Conservation (phyloP, 2,329 filamentous ascomycete species). For the Aspergillus tubingensis region DNA sequence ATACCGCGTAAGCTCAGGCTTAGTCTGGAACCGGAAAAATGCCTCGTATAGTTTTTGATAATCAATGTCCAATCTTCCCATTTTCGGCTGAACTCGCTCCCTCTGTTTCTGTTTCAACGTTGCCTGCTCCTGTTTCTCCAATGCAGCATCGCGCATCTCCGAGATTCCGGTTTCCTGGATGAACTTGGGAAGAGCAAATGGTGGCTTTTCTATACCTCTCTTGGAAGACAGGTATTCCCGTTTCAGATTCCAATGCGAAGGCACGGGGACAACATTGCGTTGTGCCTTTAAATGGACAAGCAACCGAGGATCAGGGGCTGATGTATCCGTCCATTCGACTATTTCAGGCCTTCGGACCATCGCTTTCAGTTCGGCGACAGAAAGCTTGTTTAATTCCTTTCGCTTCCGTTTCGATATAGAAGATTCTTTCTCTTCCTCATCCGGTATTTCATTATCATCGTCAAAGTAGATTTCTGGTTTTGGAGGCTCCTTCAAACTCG, state of each 20-base stretch:
- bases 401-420: slow-evolving; percentile 93
- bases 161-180: slow-evolving; percentile 97
- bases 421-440: slow-evolving; percentile 66
- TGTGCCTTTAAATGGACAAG: slow-evolving; percentile 94
- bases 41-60: slow-evolving; percentile 98
- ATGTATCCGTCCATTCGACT: slow-evolving; percentile 96
- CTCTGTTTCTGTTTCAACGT: slow-evolving; percentile 93
- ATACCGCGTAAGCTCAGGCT: slow-evolving; percentile 89
- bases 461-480: slow-evolving; percentile 84
- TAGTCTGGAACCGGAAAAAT: slow-evolving; percentile 97
- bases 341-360: slow-evolving; percentile 88
- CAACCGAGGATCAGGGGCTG: slow-evolving; percentile 82
- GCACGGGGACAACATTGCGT: slow-evolving; percentile 93
- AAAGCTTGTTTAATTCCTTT: slow-evolving; percentile 88
- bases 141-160: slow-evolving; percentile 94
- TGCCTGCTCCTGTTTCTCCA: slow-evolving; percentile 93
- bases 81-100: slow-evolving; percentile 90
- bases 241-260: slow-evolving; percentile 91
- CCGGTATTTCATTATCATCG: slow-evolving; percentile 82
- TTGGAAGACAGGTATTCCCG: slow-evolving; percentile 97
- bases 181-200: slow-evolving; percentile 90
- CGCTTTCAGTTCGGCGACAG: slow-evolving; percentile 92
- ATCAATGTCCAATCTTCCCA: slow-evolving; percentile 96
- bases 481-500: slow-evolving; percentile 65
- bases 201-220: slow-evolving; percentile 91